Conservation (phyloP, 2,329 filamentous ascomycete species). For the Apiospora hydei region DNA sequence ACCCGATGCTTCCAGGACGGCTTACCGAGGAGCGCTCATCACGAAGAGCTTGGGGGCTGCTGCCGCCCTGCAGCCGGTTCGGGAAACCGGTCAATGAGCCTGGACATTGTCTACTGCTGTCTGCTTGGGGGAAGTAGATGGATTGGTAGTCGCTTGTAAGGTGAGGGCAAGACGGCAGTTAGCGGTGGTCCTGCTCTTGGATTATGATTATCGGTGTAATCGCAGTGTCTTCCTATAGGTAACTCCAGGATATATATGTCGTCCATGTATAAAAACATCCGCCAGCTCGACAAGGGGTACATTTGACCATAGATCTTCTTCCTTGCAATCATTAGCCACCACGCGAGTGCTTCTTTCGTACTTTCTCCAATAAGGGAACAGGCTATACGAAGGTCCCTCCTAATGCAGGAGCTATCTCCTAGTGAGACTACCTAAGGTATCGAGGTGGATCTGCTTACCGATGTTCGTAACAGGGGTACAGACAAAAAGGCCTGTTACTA, state of each 20-base stretch:
- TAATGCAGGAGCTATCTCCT: not conserved
- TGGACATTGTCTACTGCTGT: not conserved
- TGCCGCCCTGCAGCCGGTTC: not conserved
- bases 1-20: not conserved
- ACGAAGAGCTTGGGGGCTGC: constrained; percentile 12
- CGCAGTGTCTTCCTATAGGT: not conserved
- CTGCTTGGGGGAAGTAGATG: not conserved
- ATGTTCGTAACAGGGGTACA: too few relatives aligned
- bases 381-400: not conserved
- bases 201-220: not conserved
- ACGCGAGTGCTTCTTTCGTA: not conserved
- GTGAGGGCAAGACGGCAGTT: not conserved
- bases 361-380: not conserved
- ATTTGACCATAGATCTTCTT: not conserved
- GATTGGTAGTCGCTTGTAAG: not conserved
- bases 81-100: constrained; percentile 6
- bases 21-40: constrained; percentile 7
- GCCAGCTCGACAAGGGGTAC: too few relatives aligned
- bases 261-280: not conserved
- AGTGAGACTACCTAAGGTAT: not conserved
- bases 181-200: not conserved
- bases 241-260: not conserved
- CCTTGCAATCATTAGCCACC: too few relatives aligned
- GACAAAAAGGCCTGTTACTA: too few relatives aligned
- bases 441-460: not conserved